Base-by-base conservation (phyloP, 75 land plant species). In the Isoetes taiwanensis region DNA sequence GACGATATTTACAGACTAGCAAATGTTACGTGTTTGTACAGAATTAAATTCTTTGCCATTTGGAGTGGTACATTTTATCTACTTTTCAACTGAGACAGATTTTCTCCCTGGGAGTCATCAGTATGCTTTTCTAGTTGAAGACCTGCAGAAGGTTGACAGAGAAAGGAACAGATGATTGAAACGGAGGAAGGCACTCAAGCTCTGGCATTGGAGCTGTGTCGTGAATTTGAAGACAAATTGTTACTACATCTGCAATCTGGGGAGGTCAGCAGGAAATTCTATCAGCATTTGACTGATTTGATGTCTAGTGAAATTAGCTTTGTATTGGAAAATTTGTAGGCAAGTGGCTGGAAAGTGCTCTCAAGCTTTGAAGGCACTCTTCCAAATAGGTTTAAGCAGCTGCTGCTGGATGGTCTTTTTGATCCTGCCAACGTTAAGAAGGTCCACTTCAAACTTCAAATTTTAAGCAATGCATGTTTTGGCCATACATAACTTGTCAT, bases 221-320 rank as follows among this genome's bases (percentile, higher is more conserved):
- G 99, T 38, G 99, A 94, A 66, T 94, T 94, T 82, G 99, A 94
- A 64, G 99, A 94, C 43, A 89, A 67, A 59, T 94, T 94, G 43
- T 86, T 94, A 19, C 84, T 64, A 58, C 90, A 88, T 54, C 80
- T 94, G 43, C 48, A 85, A 10, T 57, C 70, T 56, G 99, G 99
- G 48, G 99, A 94, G 83, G 99, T 94, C 37, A 35, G 63, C 12
- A 53, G 11, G 27, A n/a, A n/a, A n/a, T n/a, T n/a, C n/a, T n/a
- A n/a, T n/a, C n/a, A n/a, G n/a, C n/a, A n/a, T n/a, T n/a, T 34
- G 43, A 4, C 6, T 19, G 9, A 58, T 11, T 10, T 59, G 23
- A 24, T 43, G 56, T 26, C 24, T 27, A 27, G 25, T 59, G 42
- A 5, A 6, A 54, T 29, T 54, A 54, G 9, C 6, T 23, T 54